phyloP scores from a whole-genome alignment of 495 filamentous ascomycete species.

The Choiromyces venosus region DNA sequence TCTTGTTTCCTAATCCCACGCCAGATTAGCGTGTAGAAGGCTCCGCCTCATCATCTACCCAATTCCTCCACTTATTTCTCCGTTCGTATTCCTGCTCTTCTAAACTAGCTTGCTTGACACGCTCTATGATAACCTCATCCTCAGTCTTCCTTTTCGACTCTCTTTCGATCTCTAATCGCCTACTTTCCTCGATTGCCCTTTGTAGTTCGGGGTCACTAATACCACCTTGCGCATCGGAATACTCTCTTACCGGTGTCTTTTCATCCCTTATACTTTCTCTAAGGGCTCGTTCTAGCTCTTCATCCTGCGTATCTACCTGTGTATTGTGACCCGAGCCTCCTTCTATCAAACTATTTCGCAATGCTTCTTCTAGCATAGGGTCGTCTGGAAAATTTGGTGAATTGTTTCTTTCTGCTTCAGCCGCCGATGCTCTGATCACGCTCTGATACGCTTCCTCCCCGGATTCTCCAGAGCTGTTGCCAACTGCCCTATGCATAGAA shows the following conservation, averaged over 20 bases:
- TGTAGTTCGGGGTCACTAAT: conserved; percentile 25
- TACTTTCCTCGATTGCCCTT: conserved; percentile 39
- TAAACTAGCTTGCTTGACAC: conserved; percentile 71
- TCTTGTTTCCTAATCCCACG: not conserved
- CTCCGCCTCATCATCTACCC: not conserved
- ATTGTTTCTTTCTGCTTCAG: conserved; percentile 9
- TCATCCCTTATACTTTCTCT: conserved; percentile 40
- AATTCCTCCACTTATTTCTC: conserved; percentile 7
- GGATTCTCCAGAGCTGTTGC: conserved; percentile 37
- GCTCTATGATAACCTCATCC: conserved; percentile 69
- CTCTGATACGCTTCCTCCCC: conserved; percentile 43
- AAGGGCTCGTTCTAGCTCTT: conserved; percentile 49
- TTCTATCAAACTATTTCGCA: conserved; percentile 53
- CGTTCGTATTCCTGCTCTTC: conserved; percentile 55
- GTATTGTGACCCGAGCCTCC: conserved; percentile 24
- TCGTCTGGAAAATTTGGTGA: conserved; percentile 51
- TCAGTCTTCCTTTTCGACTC: conserved; percentile 52
- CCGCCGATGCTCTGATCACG: conserved; percentile 39
- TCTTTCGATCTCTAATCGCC: conserved; percentile 38
- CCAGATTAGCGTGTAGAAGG: not conserved
- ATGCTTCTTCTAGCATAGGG: conserved; percentile 54
- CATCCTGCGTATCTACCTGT: conserved; percentile 43
- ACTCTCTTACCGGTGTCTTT: conserved; percentile 16
- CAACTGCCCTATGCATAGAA: conserved; percentile 26
- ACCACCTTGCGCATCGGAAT: conserved; percentile 4